phyloP scores from a whole-genome alignment of 2,329 filamentous ascomycete genomes.

The Celoporthe dispersa region DNA sequence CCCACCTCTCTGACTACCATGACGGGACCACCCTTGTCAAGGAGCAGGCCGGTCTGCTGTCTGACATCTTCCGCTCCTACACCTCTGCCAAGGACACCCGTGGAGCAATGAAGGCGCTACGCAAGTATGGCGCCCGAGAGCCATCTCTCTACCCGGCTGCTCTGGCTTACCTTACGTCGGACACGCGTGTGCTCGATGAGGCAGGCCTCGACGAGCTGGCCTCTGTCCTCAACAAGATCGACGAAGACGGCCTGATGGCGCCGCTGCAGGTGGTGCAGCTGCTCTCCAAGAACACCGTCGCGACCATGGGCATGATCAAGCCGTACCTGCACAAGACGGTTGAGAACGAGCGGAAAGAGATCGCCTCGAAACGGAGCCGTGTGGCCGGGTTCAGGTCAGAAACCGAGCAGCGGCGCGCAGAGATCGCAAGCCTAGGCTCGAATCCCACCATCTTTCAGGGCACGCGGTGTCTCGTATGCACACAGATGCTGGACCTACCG shows the following conservation, averaged over 20 bases:
- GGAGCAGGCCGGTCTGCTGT: constrained; percentile 88
- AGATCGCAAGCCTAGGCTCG: constrained; percentile 75
- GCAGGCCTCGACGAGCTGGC: constrained; percentile 83
- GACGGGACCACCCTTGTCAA: constrained; percentile 92
- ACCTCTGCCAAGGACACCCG: constrained; percentile 89
- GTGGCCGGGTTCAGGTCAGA: constrained; percentile 84
- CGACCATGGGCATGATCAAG: constrained; percentile 98
- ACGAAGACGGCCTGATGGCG: constrained; percentile 89
- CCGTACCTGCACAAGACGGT: constrained; percentile 89
- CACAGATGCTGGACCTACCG: constrained; percentile 78
- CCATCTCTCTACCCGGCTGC: constrained; percentile 92
- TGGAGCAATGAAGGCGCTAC: constrained; percentile 85
- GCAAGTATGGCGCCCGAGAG: constrained; percentile 89
- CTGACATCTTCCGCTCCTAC: constrained; percentile 96
- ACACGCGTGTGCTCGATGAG: constrained; percentile 78
- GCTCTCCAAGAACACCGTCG: constrained; percentile 69
- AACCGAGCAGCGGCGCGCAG: constrained; percentile 76
- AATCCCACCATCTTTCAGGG: constrained; percentile 91
- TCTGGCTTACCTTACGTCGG: constrained; percentile 90
- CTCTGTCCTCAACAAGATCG: constrained; percentile 80
- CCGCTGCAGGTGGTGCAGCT: constrained; percentile 96
- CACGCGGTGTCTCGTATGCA: constrained; percentile 84
- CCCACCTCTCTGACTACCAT: constrained; percentile 86
- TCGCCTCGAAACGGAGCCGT: constrained; percentile 76
- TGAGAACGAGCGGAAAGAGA: constrained; percentile 84